phyloP scores from a whole-genome alignment of 331 rosid species.

The Spiraea crenata region DNA sequence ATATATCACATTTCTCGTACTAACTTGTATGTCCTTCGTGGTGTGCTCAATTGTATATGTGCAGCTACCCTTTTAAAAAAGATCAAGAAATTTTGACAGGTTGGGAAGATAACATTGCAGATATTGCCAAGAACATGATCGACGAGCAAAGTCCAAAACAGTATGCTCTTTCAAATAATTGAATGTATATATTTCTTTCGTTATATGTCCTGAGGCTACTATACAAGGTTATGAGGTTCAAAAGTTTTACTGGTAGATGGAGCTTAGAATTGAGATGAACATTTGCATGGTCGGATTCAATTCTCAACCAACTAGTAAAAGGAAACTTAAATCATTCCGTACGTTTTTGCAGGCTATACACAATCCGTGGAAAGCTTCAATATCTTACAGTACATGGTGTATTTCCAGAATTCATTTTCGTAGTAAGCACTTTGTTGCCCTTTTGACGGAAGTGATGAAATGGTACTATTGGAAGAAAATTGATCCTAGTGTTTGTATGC shows the following conservation, averaged over 20 bases:
- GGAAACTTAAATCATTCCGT: background rate
- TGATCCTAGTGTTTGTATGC: background rate
- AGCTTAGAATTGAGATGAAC: background rate
- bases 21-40: background rate
- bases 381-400: conserved; percentile 37
- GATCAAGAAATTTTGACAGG: conserved; percentile 63
- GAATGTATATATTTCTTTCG: background rate
- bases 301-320: background rate
- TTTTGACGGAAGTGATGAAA: background rate
- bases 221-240: background rate
- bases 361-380: conserved; percentile 49
- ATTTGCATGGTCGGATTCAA: background rate
- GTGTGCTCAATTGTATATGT: background rate
- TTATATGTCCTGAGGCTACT: too few relatives aligned
- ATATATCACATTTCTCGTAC: background rate
- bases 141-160: conserved; percentile 83
- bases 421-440: conserved; percentile 20
- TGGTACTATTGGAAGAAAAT: background rate
- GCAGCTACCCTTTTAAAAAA: conserved; percentile 55
- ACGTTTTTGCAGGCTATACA: conserved; percentile 33
- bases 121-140: conserved; percentile 56
- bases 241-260: background rate
- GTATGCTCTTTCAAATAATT: conserved; percentile 35
- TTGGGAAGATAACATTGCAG: conserved; percentile 76
- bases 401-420: conserved; percentile 36